phyloP scores from a whole-genome alignment of 208 protist species.

The Hexamita inflata region DNA sequence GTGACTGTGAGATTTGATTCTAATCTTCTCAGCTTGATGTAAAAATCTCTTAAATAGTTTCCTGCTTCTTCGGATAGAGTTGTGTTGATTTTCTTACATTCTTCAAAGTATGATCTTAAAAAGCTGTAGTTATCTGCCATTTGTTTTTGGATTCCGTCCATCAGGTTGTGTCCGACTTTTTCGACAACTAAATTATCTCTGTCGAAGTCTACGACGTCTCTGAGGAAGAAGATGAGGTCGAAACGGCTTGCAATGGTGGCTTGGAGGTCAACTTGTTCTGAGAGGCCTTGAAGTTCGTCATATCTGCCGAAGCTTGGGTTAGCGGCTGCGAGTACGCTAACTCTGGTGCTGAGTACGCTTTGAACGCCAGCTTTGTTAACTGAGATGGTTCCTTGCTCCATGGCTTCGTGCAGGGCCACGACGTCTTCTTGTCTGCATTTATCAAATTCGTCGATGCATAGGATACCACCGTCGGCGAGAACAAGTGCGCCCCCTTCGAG shows the following conservation, averaged over 20 bases:
- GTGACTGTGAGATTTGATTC: constrained; percentile 65
- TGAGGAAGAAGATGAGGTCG: constrained; percentile 73
- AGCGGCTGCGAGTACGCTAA: constrained; percentile 92
- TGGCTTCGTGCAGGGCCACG: constrained; percentile 98
- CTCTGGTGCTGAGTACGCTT: constrained; percentile 94
- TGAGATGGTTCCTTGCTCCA: constrained; percentile 74
- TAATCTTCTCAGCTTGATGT: constrained; percentile 31
- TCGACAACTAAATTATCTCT: constrained; percentile 39
- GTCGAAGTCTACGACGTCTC: constrained; percentile 49
- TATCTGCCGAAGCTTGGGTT: constrained; percentile 80
- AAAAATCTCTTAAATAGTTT: constrained; percentile 11
- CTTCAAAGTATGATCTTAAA: constrained; percentile 2
- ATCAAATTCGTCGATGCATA: constrained; percentile 99
- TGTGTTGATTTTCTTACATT: too few species aligned
- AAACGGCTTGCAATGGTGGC: constrained; percentile 88
- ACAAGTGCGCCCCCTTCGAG: constrained; percentile 99
- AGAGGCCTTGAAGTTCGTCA: constrained; percentile 56
- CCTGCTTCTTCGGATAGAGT: constrained; percentile 1
- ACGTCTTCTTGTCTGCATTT: constrained; percentile 91
- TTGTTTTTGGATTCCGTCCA: background rate
- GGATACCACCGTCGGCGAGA: constrained; percentile 94
- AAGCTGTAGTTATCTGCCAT: too few species aligned
- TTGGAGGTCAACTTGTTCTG: constrained; percentile 69
- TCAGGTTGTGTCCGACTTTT: background rate
- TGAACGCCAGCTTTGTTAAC: constrained; percentile 86